These are phyloP conservation scores for Coemansia sp. DNA, from an alignment of 192 early-diverging fungal species.

Conservation along the genomic window DNA sequence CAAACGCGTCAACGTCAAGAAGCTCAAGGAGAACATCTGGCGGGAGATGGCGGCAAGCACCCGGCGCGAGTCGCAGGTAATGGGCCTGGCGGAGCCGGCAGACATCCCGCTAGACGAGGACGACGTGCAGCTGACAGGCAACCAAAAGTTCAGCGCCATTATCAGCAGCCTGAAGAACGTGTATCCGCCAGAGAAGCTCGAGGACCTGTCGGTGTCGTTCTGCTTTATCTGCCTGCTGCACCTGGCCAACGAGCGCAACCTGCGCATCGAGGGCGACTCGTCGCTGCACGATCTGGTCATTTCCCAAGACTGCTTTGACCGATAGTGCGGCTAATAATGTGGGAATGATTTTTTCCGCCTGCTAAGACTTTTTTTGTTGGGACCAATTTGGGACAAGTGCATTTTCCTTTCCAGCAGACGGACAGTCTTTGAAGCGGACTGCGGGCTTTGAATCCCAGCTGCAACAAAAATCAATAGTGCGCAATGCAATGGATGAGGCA, in stretches of 20 bases:
- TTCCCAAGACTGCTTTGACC: slow-evolving; percentile 48
- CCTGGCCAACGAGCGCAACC: slow-evolving; percentile 89
- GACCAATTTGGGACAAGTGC: too few species aligned
- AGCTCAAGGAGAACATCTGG: slow-evolving; percentile 97
- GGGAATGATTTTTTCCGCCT: background rate
- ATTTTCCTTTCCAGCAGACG: too few species aligned
- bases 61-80: slow-evolving; percentile 18
- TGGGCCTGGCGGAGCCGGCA: slow-evolving; percentile 9
- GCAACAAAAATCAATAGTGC: too few species aligned
- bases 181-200: slow-evolving; percentile 74
- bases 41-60: slow-evolving; percentile 56
- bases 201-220: slow-evolving; percentile 94
- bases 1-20: slow-evolving; percentile 93
- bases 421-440: too few species aligned
- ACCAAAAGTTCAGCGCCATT: slow-evolving; percentile 72
- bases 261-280: slow-evolving; percentile 60
- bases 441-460: too few species aligned
- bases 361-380: too few species aligned
- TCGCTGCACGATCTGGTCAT: slow-evolving; percentile 54
- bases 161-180: slow-evolving; percentile 67
- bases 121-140: slow-evolving; percentile 55
- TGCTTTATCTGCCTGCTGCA: slow-evolving; percentile 97
- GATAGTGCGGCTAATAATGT: slow-evolving; percentile 8
- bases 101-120: slow-evolving; percentile 11
- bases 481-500: too few species aligned